Evolutionary conservation across 2,329 filamentous ascomycete genomes (phyloP).

Genomic region (Annulohypoxylon truncatum): DNA sequence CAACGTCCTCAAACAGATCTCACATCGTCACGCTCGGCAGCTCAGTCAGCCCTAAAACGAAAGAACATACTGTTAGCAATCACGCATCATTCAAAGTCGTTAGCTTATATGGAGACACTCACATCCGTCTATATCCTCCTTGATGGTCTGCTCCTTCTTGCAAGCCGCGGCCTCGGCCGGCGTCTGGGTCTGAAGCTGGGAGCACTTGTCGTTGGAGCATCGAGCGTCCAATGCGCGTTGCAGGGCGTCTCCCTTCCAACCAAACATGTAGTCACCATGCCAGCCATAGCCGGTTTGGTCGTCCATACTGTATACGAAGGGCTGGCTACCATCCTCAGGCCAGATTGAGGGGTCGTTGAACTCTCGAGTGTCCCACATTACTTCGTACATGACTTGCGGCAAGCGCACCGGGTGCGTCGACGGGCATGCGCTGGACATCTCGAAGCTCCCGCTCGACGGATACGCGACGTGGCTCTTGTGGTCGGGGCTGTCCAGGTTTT

Average conservation of each 20-base stretch:
- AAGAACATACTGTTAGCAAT: conserved; percentile 14
- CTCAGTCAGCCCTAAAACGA: conserved; percentile 32
- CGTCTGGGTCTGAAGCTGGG: conserved; percentile 41
- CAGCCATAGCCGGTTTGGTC: conserved; percentile 49
- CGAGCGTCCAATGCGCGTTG: conserved; percentile 47
- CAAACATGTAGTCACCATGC: conserved; percentile 53
- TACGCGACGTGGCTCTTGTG: conserved; percentile 46
- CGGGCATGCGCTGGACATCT: conserved; percentile 40
- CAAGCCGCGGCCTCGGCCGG: conserved; percentile 42
- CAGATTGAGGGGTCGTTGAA: conserved; percentile 47
- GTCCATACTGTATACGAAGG: conserved; percentile 44
- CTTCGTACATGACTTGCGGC: conserved; percentile 54
- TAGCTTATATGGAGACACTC: conserved; percentile 1
- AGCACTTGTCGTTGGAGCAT: conserved; percentile 48
- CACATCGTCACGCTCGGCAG: conserved; percentile 34
- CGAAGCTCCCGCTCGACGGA: conserved; percentile 38
- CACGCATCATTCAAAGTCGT: background rate
- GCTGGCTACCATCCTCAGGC: conserved; percentile 47
- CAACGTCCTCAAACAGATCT: background rate
- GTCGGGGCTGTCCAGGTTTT: conserved; percentile 47
- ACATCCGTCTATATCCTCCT: conserved; percentile 42
- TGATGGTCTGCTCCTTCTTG: conserved; percentile 42
- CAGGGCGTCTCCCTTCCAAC: conserved; percentile 51
- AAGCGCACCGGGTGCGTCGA: conserved; percentile 41
- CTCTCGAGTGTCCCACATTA: conserved; percentile 52